Base-by-base conservation (phyloP, 768 basidiomycete species). In the Russula foetens region DNA sequence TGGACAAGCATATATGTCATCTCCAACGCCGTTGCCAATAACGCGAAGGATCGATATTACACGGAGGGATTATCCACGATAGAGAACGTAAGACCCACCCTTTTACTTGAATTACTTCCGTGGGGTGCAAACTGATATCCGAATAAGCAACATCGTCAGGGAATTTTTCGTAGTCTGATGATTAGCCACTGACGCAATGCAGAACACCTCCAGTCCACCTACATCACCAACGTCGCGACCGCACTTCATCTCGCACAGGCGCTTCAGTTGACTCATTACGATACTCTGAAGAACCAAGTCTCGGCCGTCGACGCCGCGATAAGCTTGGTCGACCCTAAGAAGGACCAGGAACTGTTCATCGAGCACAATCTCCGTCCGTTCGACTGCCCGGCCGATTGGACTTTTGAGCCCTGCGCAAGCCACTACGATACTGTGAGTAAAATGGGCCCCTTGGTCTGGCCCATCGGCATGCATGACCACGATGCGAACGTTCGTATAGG, bases 401-500 rank as follows among this genome's bases (percentile, higher is more conserved):
- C 62, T 45, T 93, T 92, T 67, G 90, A 92, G 69, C 86, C 90
- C 15, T 89, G 86, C 63, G 63, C 78, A 7, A 80, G 74, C 55
- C 83, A 88, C 65, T 92, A 93, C 69, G 91, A 93, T 68, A 88
- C 83, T 48, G 90, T 83, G 69, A 63, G 82, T 71, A 8, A 28
- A 35, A 21, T 17, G 11, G 49, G n/a, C 19, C 28, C 5, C 4
- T 56, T 39, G 24, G 24, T 47, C 14, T 51, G 46, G 59, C n/a
- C n/a, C 2, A 45, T n/a, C 26, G 11, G 43, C 43, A 29, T 56
- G 33, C 49, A 29, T 56, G 15, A 23, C 15, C 49, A 29, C 51
- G 15, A 23, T 12, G 17, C 19, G 19, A 35, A 35, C 26, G 15
- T 23, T 55, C 52, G n/a, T n/a, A 39, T 63, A 88, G 86, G 76